Evolutionary conservation across 305 asterid genomes (phyloP), one percentile per base, ranked within the genome.

Genomic region (Solanum aculeatissimum): DNA sequence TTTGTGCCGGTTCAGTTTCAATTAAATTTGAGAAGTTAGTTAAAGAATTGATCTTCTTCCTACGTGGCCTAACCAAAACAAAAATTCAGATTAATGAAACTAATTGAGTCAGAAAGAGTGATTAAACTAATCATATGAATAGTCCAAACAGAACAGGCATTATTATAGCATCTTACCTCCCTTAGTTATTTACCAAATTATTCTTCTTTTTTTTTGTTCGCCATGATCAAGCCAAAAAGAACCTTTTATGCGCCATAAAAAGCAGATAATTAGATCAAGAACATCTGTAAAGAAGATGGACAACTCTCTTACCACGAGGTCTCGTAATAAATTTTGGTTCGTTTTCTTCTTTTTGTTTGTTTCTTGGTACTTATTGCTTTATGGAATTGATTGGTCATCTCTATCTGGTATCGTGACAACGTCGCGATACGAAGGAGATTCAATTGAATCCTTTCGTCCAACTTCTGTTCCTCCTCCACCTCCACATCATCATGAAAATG

Each of bases 321-420:
- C 65, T 15, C 91, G 90, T 45, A 92, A 90, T 53, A 92, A 85
- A 69, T 87, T 92, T 71, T 94, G 97, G 98, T 86, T 93, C 19
- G 88, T 86, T 32, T 88, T 89, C 86, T 83, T 85, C 63, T 66
- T 70, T 35, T 42, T 95, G 51, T 94, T 95, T 81, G 89, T 92
- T 27, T 87, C 93, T 72, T 95, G 98, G 98, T 95, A 92, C 84
- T 19, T 90, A 27, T 38, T 95, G 65, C 93, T 95, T 74, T 90
- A 90, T 84, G 92, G 88, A 29, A 86, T 84, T 69, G 95, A 93
- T 85, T 90, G 96, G 96, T 85, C 93, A 70, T 90, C 93, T n/a
- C 71, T 94, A 80, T 87, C 89, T 63, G 87, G 83, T n/a, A 54
- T 92, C 18, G 83, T 78, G 66, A 68, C 91, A 7, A 21, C 86